Conservation (phyloP, 2,329 filamentous ascomycete species). For the Trichophyton schoenleinii region DNA sequence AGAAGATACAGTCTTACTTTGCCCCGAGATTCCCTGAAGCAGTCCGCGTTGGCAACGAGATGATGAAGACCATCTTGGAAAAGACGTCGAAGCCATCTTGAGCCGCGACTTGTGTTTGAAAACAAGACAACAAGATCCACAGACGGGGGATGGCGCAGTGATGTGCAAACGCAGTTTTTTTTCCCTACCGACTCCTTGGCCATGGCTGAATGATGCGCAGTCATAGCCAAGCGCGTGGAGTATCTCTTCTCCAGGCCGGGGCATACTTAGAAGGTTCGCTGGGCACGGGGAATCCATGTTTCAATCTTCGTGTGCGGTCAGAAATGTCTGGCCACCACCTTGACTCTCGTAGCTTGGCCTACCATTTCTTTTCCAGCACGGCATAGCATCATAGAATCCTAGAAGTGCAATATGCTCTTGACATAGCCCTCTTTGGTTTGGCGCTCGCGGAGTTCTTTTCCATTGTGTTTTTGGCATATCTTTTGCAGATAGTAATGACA, state of each 20-base stretch:
- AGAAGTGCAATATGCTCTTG: not conserved
- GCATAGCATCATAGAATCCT: not conserved
- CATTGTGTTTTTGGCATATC: not conserved
- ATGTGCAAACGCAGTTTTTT: not conserved
- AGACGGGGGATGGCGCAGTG: not conserved
- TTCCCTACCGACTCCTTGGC: not conserved
- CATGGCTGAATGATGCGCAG: not conserved
- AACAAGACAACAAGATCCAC: not conserved
- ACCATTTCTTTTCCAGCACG: too few species aligned
- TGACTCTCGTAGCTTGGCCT: not conserved
- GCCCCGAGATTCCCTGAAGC: slow-evolving; percentile 80
- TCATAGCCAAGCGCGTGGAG: not conserved
- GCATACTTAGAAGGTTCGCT: not conserved
- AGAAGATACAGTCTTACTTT: slow-evolving; percentile 83
- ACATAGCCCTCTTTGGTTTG: not conserved
- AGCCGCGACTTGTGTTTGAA: not conserved
- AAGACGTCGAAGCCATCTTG: slow-evolving; percentile 42
- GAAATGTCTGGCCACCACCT: not conserved
- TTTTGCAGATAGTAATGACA: too few species aligned
- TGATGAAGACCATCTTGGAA: slow-evolving; percentile 91
- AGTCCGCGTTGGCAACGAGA: slow-evolving; percentile 77
- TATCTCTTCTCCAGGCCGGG: not conserved
- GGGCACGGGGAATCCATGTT: not conserved
- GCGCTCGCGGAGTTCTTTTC: not conserved
- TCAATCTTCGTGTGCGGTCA: not conserved